phyloP scores from a whole-genome alignment of 1,284 basidiomycete genomes.

The Bjerkandera adusta region DNA sequence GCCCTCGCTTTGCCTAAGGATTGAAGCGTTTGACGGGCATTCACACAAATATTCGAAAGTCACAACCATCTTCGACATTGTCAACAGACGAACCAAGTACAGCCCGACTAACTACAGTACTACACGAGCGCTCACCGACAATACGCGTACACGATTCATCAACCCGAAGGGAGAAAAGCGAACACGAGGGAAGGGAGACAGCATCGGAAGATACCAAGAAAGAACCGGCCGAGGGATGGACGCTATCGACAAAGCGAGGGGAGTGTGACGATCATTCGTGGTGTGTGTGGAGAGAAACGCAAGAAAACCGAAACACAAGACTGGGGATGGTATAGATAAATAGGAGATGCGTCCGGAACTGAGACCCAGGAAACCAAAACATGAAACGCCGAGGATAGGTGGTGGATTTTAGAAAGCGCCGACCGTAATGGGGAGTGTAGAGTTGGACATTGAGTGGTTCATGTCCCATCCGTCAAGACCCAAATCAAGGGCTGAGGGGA shows the following conservation, averaged over 20 bases:
- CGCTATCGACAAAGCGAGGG: conserved; percentile 15
- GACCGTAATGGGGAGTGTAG: conserved; percentile 22
- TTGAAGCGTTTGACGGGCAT: too few species aligned
- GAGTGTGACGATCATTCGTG: conserved; percentile 11
- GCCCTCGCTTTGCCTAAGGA: too few species aligned
- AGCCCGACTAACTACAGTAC: conserved; percentile 9
- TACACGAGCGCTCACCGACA: conserved; percentile 38
- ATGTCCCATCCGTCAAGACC: conserved; percentile 35
- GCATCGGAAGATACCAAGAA: conserved; percentile 18
- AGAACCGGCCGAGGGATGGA: conserved; percentile 5
- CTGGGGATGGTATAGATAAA: conserved; percentile 21
- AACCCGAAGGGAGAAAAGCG: conserved; percentile 39
- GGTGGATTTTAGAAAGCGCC: conserved; percentile 27
- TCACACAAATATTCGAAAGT: too few species aligned
- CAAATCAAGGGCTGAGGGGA: conserved; percentile 36
- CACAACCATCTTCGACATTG: too few species aligned
- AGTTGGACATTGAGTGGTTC: conserved; percentile 16
- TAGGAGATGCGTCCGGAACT: conserved; percentile 4
- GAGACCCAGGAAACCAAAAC: conserved; percentile 7
- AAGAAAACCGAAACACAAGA: conserved; percentile 9
- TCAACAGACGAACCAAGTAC: too few species aligned
- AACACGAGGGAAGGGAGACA: conserved; percentile 24
- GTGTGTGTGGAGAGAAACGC: neutral
- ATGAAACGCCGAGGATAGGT: conserved; percentile 5
- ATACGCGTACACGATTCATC: conserved; percentile 31